Percentiles rank a stretch among this genome's conserved stretches.
phyloP scores from a whole-genome alignment of 2,329 filamentous ascomycete species.

The Arthrobotrys megalospora region DNA sequence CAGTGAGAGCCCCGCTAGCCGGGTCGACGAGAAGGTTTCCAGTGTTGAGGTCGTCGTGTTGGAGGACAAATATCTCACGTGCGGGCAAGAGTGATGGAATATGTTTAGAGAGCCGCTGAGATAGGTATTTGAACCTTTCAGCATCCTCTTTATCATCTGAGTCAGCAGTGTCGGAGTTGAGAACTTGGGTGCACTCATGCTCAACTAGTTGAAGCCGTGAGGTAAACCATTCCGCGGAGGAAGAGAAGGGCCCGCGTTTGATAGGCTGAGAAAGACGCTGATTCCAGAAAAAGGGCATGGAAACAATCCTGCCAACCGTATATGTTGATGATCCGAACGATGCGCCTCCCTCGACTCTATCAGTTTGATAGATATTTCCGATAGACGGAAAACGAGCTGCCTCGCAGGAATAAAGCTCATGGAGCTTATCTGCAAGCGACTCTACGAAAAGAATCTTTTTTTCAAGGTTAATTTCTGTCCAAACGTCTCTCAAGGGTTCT shows the following conservation, averaged over 20 bases:
- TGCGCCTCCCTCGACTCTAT: neutral
- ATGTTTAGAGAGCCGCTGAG: slow-evolving; percentile 65
- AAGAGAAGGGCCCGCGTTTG: slow-evolving; percentile 67
- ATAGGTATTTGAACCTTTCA: slow-evolving; percentile 64
- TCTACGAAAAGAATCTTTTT: slow-evolving; percentile 64
- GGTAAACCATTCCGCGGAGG: slow-evolving; percentile 68
- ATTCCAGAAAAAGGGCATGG: slow-evolving; percentile 66
- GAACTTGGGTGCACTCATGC: slow-evolving; percentile 63
- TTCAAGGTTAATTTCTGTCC: slow-evolving; percentile 66
- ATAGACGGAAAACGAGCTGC: slow-evolving; percentile 62
- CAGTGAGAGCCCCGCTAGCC: slow-evolving; percentile 66
- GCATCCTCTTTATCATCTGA: slow-evolving; percentile 60
- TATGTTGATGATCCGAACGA: neutral
- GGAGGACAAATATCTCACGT: slow-evolving; percentile 66
- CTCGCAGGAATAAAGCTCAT: slow-evolving; percentile 65
- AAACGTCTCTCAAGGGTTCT: slow-evolving; percentile 62
- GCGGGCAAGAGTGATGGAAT: neutral
- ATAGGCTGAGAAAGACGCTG: slow-evolving; percentile 66
- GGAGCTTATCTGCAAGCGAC: slow-evolving; percentile 65
- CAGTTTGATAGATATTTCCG: slow-evolving; percentile 65
- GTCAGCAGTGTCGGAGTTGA: slow-evolving; percentile 63
- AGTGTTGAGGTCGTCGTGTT: slow-evolving; percentile 67
- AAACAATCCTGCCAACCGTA: slow-evolving; percentile 65
- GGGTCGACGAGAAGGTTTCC: slow-evolving; percentile 69
- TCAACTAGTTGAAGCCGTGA: slow-evolving; percentile 65